Conservation (phyloP, 257 asterid genomes). For the Eustoma russellianum region DNA sequence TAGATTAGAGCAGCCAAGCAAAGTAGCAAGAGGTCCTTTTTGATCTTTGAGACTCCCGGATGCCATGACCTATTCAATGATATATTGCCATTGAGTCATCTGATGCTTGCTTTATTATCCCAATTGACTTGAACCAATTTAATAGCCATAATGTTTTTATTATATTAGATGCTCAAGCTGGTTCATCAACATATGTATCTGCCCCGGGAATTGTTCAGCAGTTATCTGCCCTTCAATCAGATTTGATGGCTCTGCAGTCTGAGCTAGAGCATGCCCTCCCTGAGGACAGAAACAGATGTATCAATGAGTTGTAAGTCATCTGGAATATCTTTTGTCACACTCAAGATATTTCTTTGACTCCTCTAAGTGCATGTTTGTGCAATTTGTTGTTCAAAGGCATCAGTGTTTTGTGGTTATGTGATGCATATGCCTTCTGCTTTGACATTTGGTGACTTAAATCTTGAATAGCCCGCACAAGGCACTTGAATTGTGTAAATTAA, state of each 20-base stretch:
- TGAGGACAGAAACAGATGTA: conserved; percentile 82
- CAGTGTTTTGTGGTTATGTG: no score
- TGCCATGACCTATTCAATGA: no score
- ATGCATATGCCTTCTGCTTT: no score
- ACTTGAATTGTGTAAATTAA: no score
- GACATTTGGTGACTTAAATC: no score
- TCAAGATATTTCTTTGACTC: not conserved
- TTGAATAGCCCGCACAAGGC: no score
- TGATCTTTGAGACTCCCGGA: no score
- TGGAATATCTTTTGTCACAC: not conserved
- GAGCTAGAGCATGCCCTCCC: conserved; percentile 97
- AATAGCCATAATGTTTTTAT: conserved; percentile 1
- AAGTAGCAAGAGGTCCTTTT: no score
- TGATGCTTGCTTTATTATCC: no score
- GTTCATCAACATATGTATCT: conserved; percentile 83
- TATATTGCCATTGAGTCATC: no score
- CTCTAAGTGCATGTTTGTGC: not conserved
- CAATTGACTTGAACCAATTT: not conserved
- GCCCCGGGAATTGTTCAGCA: conserved; percentile 96
- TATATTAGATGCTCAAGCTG: conserved; percentile 77
- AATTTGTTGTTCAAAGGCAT: not conserved
- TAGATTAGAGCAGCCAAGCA: no score
- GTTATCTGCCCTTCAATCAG: conserved; percentile 78
- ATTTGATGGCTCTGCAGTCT: conserved; percentile 69
- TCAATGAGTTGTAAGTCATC: conserved; percentile 78